Evolutionary conservation across 2,329 filamentous ascomycete genomes (phyloP).

Genomic region (Colletotrichum sp.): DNA sequence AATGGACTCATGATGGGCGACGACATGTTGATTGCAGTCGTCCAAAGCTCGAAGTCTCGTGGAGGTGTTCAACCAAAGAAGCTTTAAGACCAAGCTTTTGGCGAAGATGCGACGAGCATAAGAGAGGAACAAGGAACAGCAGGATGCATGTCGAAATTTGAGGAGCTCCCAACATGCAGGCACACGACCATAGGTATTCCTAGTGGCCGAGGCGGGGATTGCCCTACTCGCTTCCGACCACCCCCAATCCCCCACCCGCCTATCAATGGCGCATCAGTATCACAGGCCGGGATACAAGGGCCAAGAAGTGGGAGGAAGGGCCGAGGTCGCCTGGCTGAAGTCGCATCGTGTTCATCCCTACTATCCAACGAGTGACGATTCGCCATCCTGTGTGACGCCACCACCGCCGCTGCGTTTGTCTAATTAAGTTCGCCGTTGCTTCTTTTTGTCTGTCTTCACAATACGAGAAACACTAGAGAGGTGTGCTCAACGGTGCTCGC

Average conservation of each 20-base stretch:
- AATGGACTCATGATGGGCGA: conserved; percentile 12
- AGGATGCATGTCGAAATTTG: conserved; percentile 2
- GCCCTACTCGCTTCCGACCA: background rate
- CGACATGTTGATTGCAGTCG: background rate
- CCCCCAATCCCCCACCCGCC: background rate
- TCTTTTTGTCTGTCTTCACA: background rate
- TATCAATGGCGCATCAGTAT: background rate
- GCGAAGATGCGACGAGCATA: background rate
- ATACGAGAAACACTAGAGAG: conserved; percentile 1
- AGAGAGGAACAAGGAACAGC: background rate
- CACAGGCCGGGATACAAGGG: conserved; percentile 5
- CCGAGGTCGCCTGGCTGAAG: background rate
- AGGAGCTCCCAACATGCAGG: background rate
- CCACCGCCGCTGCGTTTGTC: background rate
- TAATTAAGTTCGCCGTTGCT: background rate
- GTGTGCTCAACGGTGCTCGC: background rate
- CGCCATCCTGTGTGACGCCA: background rate
- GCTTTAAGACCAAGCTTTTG: background rate
- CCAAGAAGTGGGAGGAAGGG: background rate
- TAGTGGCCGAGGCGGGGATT: background rate
- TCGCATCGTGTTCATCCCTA: background rate
- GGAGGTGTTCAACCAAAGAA: background rate
- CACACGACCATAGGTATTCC: background rate
- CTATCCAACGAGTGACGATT: background rate
- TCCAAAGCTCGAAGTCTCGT: background rate